Base-by-base conservation (phyloP, 352 stramenopile species). In the Blastocystis sp. region DNA sequence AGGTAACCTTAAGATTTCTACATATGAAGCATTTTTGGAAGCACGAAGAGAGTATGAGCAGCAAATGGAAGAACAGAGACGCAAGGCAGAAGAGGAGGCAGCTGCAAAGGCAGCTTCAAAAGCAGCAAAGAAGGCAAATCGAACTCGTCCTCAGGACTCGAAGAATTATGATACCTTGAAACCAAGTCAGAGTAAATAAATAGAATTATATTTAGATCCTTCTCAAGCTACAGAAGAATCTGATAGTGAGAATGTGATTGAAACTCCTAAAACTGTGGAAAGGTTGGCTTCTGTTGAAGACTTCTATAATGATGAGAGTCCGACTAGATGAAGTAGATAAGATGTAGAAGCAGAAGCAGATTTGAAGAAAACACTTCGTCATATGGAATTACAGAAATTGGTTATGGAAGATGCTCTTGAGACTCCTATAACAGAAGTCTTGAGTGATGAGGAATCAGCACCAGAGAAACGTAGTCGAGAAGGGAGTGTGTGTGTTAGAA, bases 261-360 rank as follows among this genome's bases (percentile, higher is more conserved):
- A 58, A n/a, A 84, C 51, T 40, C 73, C 73, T 7, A 51, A 27
- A 33, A 13, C 6, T 37, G 24, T 24, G 2, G 27, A 68, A 51
- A 30, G 68, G 33, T 35, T 35, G 33, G 73, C 59, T 54, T 53
- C 62, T 6, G 44, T 81, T 0, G 35, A 81, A 9, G 40, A 81
- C 13, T 84, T 84, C 33, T 84, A 84, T 27, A 42, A 84, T 57
- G 73, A 84, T 30, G 73, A 64, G 56, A 60, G 73, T 84, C n/a
- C 0, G 51, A 1, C 13, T 11, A 11, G 1, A n/a, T 48, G 3
- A 6, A 6, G 13, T 30, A 30, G 1, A 57, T 84, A 19, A 68
- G 0, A 4, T 3, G 24, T 84, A 84, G 73, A 64, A 42, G 59
- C 53, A 57, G 73, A 84, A 44, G 9, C 27, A 37, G 19, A 51